Percentiles rank a stretch among this genome's conserved stretches.
Conservation (phyloP, 2,329 filamentous ascomycete species). For the Paradendryphiella salina region DNA sequence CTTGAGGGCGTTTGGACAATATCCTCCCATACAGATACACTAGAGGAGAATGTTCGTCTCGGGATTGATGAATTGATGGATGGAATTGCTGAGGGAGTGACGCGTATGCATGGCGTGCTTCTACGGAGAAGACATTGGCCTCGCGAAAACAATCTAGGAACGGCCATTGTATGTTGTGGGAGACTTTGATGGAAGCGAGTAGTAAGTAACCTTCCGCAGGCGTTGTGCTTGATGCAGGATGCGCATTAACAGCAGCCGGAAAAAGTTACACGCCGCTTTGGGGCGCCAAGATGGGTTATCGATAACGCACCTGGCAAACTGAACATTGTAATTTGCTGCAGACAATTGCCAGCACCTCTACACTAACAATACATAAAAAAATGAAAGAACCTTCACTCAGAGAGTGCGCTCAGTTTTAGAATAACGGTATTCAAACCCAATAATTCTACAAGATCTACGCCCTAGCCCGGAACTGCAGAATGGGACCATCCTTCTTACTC, state of each 20-base stretch:
- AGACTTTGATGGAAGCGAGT: background rate
- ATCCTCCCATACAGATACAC: slow-evolving; percentile 6
- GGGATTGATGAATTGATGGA: slow-evolving; percentile 12
- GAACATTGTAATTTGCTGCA: background rate
- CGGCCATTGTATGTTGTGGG: slow-evolving; percentile 17
- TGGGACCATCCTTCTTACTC: slow-evolving; percentile 70
- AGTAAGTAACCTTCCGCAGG: background rate
- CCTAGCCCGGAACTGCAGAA: slow-evolving; percentile 59
- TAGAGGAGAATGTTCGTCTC: slow-evolving; percentile 20
- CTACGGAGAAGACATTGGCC: slow-evolving; percentile 17
- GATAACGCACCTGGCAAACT: slow-evolving; percentile 1
- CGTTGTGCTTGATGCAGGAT: background rate
- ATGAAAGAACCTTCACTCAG: no score
- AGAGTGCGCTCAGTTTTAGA: background rate
- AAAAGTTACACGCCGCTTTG: slow-evolving; percentile 6
- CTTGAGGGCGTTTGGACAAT: slow-evolving; percentile 10
- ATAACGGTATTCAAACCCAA: background rate
- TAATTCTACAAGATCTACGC: background rate
- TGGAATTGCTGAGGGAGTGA: slow-evolving; percentile 15
- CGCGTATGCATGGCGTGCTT: slow-evolving; percentile 12
- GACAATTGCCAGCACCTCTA: background rate
- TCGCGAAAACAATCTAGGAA: slow-evolving; percentile 15
- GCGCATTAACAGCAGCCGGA: background rate
- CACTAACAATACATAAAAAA: background rate
- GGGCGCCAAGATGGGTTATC: slow-evolving; percentile 2